Percentiles rank a stretch among this genome's conserved stretches.
These are phyloP conservation scores for Ulmus americana DNA, from an alignment of 331 rosid species.

Conservation along the genomic window DNA sequence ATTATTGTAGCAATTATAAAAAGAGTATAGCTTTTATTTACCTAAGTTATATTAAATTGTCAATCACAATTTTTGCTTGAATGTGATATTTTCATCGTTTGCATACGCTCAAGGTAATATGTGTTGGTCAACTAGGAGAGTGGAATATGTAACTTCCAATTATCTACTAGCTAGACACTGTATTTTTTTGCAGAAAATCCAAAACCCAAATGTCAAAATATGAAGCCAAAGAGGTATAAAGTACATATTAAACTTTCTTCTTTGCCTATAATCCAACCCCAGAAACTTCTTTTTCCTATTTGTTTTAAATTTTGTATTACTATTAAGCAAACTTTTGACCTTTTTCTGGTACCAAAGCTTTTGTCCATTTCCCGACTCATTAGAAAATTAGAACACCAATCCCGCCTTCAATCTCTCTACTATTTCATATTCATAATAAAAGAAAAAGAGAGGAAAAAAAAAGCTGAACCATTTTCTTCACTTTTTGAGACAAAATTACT, in stretches of 20 bases:
- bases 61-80: not conserved
- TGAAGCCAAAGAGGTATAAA: conserved; percentile 8
- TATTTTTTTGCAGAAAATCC: not conserved
- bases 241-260: conserved; percentile 3
- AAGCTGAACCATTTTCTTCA: conserved; percentile 38
- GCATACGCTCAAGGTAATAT: not conserved
- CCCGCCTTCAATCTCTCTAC: conserved; percentile 50
- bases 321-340: not conserved
- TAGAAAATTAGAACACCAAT: conserved; percentile 51
- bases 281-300: conserved; percentile 1
- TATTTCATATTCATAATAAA: not conserved
- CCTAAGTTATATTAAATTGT: not conserved
- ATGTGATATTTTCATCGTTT: not conserved
- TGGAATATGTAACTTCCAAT: not conserved
- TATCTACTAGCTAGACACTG: not conserved
- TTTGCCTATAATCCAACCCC: conserved; percentile 3
- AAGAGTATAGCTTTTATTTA: not conserved
- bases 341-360: conserved; percentile 16
- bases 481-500: conserved; percentile 42
- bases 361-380: conserved; percentile 25
- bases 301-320: not conserved
- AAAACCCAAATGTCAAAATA: not conserved
- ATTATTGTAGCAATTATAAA: no score
- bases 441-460: conserved; percentile 7
- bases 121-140: not conserved